Percentiles rank a stretch among this genome's conserved stretches.
Conservation (phyloP, 345 rosid species). For the Murraya koenigii region DNA sequence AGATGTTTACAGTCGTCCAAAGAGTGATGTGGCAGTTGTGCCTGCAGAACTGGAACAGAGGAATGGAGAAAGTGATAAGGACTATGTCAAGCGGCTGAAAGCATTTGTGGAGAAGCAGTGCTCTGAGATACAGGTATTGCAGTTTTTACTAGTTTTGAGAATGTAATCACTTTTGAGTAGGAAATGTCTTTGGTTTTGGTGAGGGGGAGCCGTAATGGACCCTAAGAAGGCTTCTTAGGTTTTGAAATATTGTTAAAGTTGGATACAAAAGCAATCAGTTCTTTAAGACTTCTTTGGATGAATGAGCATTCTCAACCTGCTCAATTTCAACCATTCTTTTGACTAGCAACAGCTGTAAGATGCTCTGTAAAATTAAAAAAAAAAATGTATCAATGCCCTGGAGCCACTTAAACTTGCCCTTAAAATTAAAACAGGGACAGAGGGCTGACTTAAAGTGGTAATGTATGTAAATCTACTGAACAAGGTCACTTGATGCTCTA, state of each 20-base stretch:
- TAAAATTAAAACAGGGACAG: neutral
- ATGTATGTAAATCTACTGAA: neutral
- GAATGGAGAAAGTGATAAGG: constrained; percentile 70
- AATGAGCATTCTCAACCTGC: neutral
- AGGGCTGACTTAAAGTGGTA: neutral
- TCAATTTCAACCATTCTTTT: neutral
- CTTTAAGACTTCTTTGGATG: neutral
- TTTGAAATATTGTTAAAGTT: neutral
- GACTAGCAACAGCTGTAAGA: neutral
- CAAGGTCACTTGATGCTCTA: neutral
- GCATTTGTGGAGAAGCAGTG: constrained; percentile 84
- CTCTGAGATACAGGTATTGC: constrained; percentile 76
- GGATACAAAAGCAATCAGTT: neutral
- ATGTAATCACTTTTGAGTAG: neutral
- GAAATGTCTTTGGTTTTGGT: neutral
- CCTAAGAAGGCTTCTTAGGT: neutral
- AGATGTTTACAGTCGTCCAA: constrained; percentile 78
- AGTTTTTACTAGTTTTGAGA: neutral
- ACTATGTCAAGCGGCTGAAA: constrained; percentile 67
- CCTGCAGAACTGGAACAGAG: constrained; percentile 86
- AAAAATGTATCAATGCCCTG: neutral
- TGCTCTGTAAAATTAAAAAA: neutral
- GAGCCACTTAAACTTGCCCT: neutral
- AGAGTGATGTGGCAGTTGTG: constrained; percentile 74
- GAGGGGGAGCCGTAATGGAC: neutral